Conservation (phyloP, 129 eudicot genomes). For the Tagetes patula region DNA sequence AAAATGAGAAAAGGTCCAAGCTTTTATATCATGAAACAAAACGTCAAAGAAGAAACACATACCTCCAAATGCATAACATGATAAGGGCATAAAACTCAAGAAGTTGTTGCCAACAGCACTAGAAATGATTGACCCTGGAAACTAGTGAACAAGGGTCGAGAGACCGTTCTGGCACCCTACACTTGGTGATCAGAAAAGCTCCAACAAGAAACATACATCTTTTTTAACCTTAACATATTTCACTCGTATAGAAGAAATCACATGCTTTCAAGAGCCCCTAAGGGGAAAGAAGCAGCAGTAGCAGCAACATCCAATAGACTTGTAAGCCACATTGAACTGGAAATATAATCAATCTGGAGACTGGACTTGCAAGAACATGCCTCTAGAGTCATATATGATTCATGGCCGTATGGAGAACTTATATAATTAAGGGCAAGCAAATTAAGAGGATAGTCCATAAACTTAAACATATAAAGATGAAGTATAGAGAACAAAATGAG, state of each 20-base stretch:
- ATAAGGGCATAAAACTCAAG: constrained; percentile 22
- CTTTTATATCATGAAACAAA: constrained; percentile 18
- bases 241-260: neutral
- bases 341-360: neutral
- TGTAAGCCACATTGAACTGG: neutral
- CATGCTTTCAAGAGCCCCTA: constrained; percentile 24
- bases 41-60: constrained; percentile 23
- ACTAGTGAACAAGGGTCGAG: constrained; percentile 17
- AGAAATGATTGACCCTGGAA: constrained; percentile 8
- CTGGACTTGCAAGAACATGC: neutral
- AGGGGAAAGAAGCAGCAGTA: constrained; percentile 16
- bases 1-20: constrained; percentile 21
- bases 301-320: constrained; percentile 20
- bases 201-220: constrained; percentile 8
- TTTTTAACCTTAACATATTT: neutral
- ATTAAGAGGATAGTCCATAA: neutral
- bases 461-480: constrained; percentile 8
- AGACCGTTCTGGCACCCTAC: constrained; percentile 14
- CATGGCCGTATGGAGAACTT: neutral
- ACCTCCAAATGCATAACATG: constrained; percentile 25
- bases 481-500: neutral
- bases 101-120: constrained; percentile 12
- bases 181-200: constrained; percentile 13
- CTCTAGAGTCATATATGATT: neutral
- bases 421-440: neutral